phyloP scores from a whole-genome alignment of 2,329 filamentous ascomycete genomes.

The Seiridium cupressi region DNA sequence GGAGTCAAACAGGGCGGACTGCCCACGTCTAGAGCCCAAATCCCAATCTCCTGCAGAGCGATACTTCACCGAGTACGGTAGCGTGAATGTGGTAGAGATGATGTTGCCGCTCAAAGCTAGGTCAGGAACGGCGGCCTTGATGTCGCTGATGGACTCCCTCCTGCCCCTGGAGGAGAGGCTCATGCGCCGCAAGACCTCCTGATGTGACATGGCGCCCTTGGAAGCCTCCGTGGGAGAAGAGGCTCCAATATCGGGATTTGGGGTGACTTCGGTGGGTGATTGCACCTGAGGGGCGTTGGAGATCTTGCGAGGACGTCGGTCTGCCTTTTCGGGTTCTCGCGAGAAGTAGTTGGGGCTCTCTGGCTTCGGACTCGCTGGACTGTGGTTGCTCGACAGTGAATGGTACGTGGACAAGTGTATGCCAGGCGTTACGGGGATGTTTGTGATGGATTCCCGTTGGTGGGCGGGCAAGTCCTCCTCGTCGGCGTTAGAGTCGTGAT shows the following conservation, averaged over 20 bases:
- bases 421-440: slow-evolving; percentile 40
- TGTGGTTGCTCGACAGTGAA: slow-evolving; percentile 13
- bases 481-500: slow-evolving; percentile 12
- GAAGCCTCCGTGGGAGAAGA: slow-evolving; percentile 18
- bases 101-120: slow-evolving; percentile 62
- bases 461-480: slow-evolving; percentile 30
- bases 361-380: neutral
- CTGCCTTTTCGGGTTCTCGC: slow-evolving; percentile 16
- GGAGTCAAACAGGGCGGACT: slow-evolving; percentile 89
- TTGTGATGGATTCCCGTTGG: slow-evolving; percentile 28
- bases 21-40: slow-evolving; percentile 75
- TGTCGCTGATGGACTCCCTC: slow-evolving; percentile 53
- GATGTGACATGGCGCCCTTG: slow-evolving; percentile 33
- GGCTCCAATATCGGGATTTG: neutral
- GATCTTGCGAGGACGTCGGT: slow-evolving; percentile 17
- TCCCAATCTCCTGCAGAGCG: slow-evolving; percentile 62
- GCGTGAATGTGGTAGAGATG: slow-evolving; percentile 64
- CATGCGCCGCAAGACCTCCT: slow-evolving; percentile 41
- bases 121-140: slow-evolving; percentile 55
- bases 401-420: slow-evolving; percentile 31
- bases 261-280: slow-evolving; percentile 9
- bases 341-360: slow-evolving; percentile 30
- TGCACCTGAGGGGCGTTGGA: slow-evolving; percentile 16
- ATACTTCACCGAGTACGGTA: slow-evolving; percentile 59
- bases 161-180: slow-evolving; percentile 39